Base-by-base conservation (phyloP, 2,329 filamentous ascomycete species). In the Alternaria longipes region DNA sequence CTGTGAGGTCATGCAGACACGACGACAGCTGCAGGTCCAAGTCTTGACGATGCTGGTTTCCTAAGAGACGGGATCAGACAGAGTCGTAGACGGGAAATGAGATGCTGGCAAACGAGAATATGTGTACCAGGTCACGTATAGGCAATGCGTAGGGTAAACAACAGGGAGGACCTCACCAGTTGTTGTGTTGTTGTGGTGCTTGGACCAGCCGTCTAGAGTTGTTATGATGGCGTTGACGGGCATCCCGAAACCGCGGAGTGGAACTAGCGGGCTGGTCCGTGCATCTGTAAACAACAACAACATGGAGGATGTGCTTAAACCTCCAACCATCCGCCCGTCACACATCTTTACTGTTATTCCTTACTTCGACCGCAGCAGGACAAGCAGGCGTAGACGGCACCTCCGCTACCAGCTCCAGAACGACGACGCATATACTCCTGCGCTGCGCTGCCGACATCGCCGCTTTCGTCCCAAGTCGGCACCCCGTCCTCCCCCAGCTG, bases 331-430 rank as follows among this genome's bases (percentile, higher is more conserved):
- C 69, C 68, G 63, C 72, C 65, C 59, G 60, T 63, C 68, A 65
- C 66, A 64, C 74, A 79, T 79, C 75, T 70, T 75, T 78, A 78
- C 74, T 68, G 65, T 66, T 77, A 76, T 78, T 75, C 62, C 65
- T 75, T 70, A 68, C 61, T 60, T 58, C 59, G 65, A 64, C 49
- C 54, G 50, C 56, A 50, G 63, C 61, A 66, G 54, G 59, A 64
- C 60, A 59, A 64, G 66, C 63, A 64, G 61, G 60, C 65, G 66
- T 59, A 64, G 69, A 69, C 65, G 56, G 60, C 57, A 44, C 50
- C 38, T 60, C 50, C 69, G 67, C 64, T 69, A 50, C 61, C 67
- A 62, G 60, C 64, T 59, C 49, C 66, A 66, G 46, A 51, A 52
- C 58, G 50, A 65, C 65, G 52, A 32, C 47, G 40, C 50, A 47